Conservation (phyloP, 352 stramenopile species). For the Phytophthora pini region DNA sequence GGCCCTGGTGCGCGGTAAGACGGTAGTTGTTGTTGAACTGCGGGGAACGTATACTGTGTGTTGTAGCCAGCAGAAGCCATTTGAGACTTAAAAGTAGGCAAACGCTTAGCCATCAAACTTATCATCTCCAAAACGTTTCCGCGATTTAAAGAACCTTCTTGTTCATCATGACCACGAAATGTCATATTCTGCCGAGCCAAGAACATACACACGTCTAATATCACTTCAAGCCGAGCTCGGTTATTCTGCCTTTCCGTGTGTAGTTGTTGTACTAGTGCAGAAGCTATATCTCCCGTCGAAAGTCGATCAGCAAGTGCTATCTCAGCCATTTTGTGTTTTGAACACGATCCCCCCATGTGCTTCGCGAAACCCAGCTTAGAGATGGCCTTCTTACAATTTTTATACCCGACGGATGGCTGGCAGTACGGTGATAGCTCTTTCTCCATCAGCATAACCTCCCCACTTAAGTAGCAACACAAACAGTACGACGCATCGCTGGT, state of each 20-base stretch:
- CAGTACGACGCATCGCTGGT: background rate
- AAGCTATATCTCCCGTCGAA: background rate
- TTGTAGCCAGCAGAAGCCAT: background rate
- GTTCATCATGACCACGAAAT: background rate
- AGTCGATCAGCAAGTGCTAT: background rate
- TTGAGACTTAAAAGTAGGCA: background rate
- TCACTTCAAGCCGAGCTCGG: background rate
- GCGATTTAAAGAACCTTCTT: background rate
- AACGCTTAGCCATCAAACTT: background rate
- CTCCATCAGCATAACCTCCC: background rate
- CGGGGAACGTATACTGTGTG: background rate
- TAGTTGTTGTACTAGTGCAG: background rate
- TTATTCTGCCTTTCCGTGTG: background rate
- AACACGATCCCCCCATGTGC: background rate
- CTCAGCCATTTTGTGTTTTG: background rate
- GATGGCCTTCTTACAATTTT: background rate
- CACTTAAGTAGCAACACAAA: background rate
- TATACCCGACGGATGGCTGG: background rate
- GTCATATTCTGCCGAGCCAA: background rate
- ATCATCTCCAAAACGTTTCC: background rate
- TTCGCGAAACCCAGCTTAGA: background rate
- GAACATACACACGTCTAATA: background rate
- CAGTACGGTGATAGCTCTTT: background rate
- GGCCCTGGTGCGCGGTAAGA: too few relatives aligned
- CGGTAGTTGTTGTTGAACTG: background rate